Evolutionary conservation across 192 early-diverging fungal species (phyloP), one percentile per base, ranked within the genome.

Genomic region (Coemansia reversa): DNA sequence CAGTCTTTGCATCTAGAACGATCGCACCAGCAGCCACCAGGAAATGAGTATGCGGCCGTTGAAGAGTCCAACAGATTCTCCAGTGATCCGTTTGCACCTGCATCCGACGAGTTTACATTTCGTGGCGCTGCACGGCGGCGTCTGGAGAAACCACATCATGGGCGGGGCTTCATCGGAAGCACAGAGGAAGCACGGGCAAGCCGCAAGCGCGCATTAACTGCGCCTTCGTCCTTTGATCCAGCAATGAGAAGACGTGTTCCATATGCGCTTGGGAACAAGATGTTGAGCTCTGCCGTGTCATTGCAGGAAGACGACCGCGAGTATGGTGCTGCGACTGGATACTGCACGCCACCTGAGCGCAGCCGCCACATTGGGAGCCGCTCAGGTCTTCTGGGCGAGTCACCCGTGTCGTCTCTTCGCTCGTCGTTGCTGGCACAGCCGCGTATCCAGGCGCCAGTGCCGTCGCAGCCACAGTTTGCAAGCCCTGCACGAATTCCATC

Each of bases 151-250:
- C 61, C 74, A 11, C 55, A 66, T 14, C 39, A 45, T 22, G 60
- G 45, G 7, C 67, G 74, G 23, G 55, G 60, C 8, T 53, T 55
- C 7, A 5, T 62, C 23, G 50, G 42, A 12, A 61, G 56, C 55
- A 48, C 30, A 0, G 63, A 39, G 20, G n/a, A 29, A 4, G 67
- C 58, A 0, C 54, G 47, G 25, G 49, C 51, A 7, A 81, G 50
- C 67, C 70, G 79, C 39, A 81, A 81, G 35, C 69, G 79, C 14
- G 79, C 79, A 5, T 58, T 81, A n/a, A 81, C 79, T 3, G 79
- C 79, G 18, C 79, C 79, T 2, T 81, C 79, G n/a, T 73, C 69
- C 23, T 60, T 69, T 5, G 79, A 81, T 5, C 63, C 79, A 19
- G 63, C 76, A 25, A n/a, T 54, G 14, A 14, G 60, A 18, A 35